These are phyloP conservation scores for Cymbopogon citratus DNA, from an alignment of 176 grass and related monocot genomes.

Conservation along the genomic window DNA sequence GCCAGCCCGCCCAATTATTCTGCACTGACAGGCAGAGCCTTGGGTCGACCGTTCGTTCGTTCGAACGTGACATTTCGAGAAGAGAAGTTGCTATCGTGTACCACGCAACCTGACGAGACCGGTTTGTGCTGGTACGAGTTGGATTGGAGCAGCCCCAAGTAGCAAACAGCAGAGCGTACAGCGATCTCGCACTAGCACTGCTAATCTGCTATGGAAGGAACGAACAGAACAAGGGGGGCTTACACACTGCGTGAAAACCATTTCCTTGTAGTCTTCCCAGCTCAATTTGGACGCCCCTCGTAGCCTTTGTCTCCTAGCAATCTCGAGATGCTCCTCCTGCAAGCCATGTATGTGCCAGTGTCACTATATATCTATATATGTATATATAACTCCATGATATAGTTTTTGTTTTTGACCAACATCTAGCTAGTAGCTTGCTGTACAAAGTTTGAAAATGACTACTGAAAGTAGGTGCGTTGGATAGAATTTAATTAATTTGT, in stretches of 20 bases:
- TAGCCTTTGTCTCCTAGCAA: slow-evolving; percentile 49
- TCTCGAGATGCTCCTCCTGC: slow-evolving; percentile 79
- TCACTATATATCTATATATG: background rate
- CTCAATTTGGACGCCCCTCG: slow-evolving; percentile 49
- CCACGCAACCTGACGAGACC: slow-evolving; percentile 22
- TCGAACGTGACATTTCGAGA: slow-evolving; percentile 23
- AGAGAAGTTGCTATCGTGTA: slow-evolving; percentile 24
- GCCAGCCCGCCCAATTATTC: slow-evolving; percentile 15
- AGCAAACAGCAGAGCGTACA: slow-evolving; percentile 10
- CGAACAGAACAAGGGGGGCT: slow-evolving; percentile 30
- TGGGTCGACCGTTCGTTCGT: background rate
- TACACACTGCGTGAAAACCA: slow-evolving; percentile 99
- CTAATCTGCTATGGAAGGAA: slow-evolving; percentile 14
- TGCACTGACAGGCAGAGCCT: background rate
- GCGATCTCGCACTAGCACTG: slow-evolving; percentile 28
- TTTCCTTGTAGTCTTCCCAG: slow-evolving; percentile 99
- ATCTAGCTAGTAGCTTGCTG: background rate
- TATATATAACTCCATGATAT: background rate
- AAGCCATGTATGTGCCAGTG: background rate
- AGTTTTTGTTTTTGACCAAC: background rate
- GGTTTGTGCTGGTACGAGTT: slow-evolving; percentile 14
- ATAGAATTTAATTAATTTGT: background rate
- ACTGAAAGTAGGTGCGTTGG: background rate
- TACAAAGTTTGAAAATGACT: background rate
- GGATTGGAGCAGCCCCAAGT: background rate